Evolutionary conservation across 345 rosid genomes (phyloP), one percentile per base, ranked within the genome.

Genomic region (Eucalyptus rudis): DNA sequence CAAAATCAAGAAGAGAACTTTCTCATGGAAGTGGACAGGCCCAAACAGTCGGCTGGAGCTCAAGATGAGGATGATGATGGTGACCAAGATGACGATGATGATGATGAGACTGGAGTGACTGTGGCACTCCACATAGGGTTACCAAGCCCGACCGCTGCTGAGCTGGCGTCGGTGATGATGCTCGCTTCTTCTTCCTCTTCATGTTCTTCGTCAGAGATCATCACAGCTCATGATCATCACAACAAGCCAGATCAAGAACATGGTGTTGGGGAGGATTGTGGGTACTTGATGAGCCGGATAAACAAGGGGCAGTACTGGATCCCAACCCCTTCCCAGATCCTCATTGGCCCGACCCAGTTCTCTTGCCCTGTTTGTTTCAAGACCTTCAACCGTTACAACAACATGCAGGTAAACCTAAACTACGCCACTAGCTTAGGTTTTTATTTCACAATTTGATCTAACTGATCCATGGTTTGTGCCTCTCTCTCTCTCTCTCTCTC

Each of bases 351-450:
- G 87, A 97, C 99, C 8, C 99, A 97, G 92, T 97, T 97, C 92
- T 96, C 99, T 86, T 97, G 99, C 95, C 99, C 99, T 94, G 96
- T 97, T 91, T 97, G 99, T 92, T 96, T 91, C 96, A 96, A 96
- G 93, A 96, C 96, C 92, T 97, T 97, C 96, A 96, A 96, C 85
- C 94, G 99, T 95, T 97, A 96, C 95, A 97, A 97, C 92, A 97
- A 97, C 97, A 96, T 97, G 99, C 99, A 97, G 97, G 99, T 96
- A 90, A 86, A 59, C 87, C 47, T 33, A 29, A 54, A 24, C 84
- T 86, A 84, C 54, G 56, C 62, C 14, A 51, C 44, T 11, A 31
- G 27, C 45, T 87, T 87, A 58, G 80, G 62, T 59, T 84, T 13
- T n/a, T 29, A 66, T 87, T 87, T 81, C 47, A 40, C 47, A 40